A percentile compares a stretch with the other conserved stretches of the same genome.
These are phyloP conservation scores for Quercus suber DNA, from an alignment of 306 rosid species.

Conservation along the genomic window DNA sequence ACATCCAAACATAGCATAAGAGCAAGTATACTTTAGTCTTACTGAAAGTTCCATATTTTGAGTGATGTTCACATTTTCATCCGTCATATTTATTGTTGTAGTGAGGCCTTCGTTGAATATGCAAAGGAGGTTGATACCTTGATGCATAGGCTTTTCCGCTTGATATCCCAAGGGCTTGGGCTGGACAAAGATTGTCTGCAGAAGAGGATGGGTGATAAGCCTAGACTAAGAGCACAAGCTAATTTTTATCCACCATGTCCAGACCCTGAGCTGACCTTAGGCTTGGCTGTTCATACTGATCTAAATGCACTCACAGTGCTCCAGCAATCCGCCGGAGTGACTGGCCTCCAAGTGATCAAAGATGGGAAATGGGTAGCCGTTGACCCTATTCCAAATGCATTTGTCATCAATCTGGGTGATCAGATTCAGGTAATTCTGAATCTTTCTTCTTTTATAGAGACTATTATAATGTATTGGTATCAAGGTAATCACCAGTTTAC, in stretches of 20 bases:
- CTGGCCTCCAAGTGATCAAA: conserved; percentile 50
- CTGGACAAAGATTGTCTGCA: conserved; percentile 29
- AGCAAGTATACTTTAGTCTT: no score
- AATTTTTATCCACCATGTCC: conserved; percentile 42
- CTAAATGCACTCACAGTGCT: conserved; percentile 32
- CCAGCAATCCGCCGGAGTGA: conserved; percentile 26
- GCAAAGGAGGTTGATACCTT: conserved; percentile 41
- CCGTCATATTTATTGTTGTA: neutral
- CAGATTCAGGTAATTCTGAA: conserved; percentile 40
- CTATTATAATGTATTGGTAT: no score
- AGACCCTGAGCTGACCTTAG: conserved; percentile 35
- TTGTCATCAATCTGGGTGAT: conserved; percentile 51
- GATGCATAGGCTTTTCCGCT: conserved; percentile 33
- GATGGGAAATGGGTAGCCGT: conserved; percentile 47
- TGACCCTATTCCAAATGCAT: conserved; percentile 35
- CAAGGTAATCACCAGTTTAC: no score
- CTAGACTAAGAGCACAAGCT: conserved; percentile 36
- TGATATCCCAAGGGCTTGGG: conserved; percentile 49
- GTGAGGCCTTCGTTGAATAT: conserved; percentile 44
- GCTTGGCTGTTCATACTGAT: conserved; percentile 38
- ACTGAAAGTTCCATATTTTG: neutral
- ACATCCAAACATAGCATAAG: no score
- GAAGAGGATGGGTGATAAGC: conserved; percentile 34
- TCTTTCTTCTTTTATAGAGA: neutral
- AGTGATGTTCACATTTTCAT: neutral